Evolutionary conservation across 805 yeast species (phyloP), one percentile per base, ranked within the genome.

Genomic region (Cyberlindnera maritima): DNA sequence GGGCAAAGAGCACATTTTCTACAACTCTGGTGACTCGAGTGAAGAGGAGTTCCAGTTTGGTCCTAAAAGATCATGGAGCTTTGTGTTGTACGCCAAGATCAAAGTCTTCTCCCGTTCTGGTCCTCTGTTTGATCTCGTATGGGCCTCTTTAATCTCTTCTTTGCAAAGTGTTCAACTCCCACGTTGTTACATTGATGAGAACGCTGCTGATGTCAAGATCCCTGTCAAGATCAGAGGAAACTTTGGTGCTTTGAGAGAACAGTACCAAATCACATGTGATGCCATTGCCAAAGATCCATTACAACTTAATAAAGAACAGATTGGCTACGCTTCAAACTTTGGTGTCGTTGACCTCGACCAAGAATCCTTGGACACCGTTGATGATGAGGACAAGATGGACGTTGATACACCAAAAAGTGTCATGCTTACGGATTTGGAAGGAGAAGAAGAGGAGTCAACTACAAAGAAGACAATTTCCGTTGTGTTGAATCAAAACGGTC

Each of bases 71-170:
- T 66, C 66, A 28, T 80, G 78, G 70, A 67, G 76, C 40, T 73
- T 75, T 62, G 87, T 85, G 3, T 64, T 91, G 28, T 80, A 81
- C 59, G 91, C 92, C 3, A 80, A 81, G 55, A 71, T 89, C 35
- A 82, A 84, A 55, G 89, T 90, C 0, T 83, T 87, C 55, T 83
- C 92, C 41, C 77, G 94, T 48, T 74, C 88, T 1, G 96, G 96
- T 0, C 95, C 97, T 2, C 68, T 85, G 23, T 83, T 81, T 57
- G 97, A 90, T 58, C 65, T 84, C 11, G 83, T 87, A 39, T 85
- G 90, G 80, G 78, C 76, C 18, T 78, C 91, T 3, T 64, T 88
- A 20, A 59, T 85, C 5, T 68, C 74, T 28, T 94, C 96, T 0
- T 66, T 91, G 46, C 61, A 72, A 44, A 70, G 75, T 44, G 76